Evolutionary conservation across 768 basidiomycete species (phyloP), one percentile per base, ranked within the genome.

Genomic region (Suillus weaverae): DNA sequence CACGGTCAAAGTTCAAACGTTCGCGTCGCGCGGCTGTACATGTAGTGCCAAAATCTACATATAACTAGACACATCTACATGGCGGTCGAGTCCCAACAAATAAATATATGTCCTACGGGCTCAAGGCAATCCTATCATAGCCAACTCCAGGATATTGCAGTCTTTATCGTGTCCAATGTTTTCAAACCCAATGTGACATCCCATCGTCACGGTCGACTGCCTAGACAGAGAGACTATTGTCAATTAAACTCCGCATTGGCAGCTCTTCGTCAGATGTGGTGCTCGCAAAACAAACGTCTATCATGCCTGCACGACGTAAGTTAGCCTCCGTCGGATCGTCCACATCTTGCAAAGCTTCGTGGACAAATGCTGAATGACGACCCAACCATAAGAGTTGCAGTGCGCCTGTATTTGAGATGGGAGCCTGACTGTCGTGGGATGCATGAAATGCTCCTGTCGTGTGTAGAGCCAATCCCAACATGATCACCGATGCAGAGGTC

Each of bases 221-320:
- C 46, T 35, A 26, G 30, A 22, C 5, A 50, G 48, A 50, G 22
- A 4, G 54, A 55, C 54, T n/a, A n/a, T n/a, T n/a, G n/a, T n/a
- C 33, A 35, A 18, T 14, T 35, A 33, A 54, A 13, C 32, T 54
- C 33, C 11, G 2, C 53, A 18, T 48, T 22, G 22, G n/a, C 11
- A 48, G 18, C 20, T 50, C 46, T 46, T 50, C 48, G 16, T 13
- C 36, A 13, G 35, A 62, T 38, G 33, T 30, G 13, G 35, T 62
- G 35, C 48, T 44, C 32, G 39, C 39, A 33, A 63, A 56, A 44
- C 53, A 44, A 30, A 63, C 41, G 9, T 57, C 62, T 39, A 63
- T 32, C 62, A 63, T 63, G 16, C 62, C 38, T 16, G 62, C 62
- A 1, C 35, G 32, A 10, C 55, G 62, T 10, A 63, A 30, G 32